Evolutionary conservation across 164 flowering plant species (phyloP), one percentile per base, ranked within the genome.

Genomic region (Malania oleifera): DNA sequence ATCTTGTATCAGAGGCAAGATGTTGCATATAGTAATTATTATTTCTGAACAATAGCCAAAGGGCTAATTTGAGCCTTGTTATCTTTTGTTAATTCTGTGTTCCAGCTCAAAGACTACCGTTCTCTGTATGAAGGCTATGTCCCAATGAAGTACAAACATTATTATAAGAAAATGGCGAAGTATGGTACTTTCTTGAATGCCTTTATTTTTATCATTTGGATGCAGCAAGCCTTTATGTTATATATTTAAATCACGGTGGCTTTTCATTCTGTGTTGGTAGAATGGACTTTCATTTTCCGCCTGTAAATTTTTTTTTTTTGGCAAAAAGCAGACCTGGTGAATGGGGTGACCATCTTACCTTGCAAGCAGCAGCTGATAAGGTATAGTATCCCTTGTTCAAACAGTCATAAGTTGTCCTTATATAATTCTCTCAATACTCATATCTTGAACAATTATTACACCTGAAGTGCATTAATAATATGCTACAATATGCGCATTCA

Each of bases 361-460:
- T 91, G 64, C 97, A 91, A 77, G 96, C 96, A 48, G 97, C 96
- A 14, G 91, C 97, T 59, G 97, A 91, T 62, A 86, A 77, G 92
- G 97, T 90, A 14, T 17, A 14, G 12, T 56, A 27, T 46, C 50
- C 28, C 49, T 11, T 34, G 20, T 22, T 38, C 28, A 0, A 6
- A 5, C 7, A 28, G 8, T 19, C 24, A 17, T 26, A 1, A n/a
- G 28, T 1, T 17, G 3, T 43, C 49, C 5, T 29, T 2, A 29
- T n/a, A 0, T 35, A 23, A 3, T 5, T 41, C 28, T 40, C 0
- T 19, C 18, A 18, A 57, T 4, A 4, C 15, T 29, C 48, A 29
- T 44, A 46, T 37, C 28, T 37, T 38, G 25, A 17, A 35, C 18
- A 31, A 31, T 4, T 31, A 9, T 31, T 31, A 9, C 35, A 9